phyloP scores from a whole-genome alignment of 2,329 filamentous ascomycete species.

The Curvularia sp. region DNA sequence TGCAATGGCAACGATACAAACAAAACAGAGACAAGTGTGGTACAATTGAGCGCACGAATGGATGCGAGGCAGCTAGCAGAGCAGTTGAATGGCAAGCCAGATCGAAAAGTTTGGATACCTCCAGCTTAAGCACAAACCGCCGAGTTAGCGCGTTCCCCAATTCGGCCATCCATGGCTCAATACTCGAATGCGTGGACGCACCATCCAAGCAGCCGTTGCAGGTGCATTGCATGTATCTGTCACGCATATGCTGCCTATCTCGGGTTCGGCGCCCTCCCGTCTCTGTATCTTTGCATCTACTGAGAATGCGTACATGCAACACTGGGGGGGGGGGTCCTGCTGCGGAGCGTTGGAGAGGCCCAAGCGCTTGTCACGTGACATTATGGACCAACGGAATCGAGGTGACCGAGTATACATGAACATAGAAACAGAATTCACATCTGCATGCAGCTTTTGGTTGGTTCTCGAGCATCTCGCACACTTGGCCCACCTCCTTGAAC shows the following conservation, averaged over 20 bases:
- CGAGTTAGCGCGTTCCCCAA: slow-evolving; percentile 21
- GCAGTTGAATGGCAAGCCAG: slow-evolving; percentile 28
- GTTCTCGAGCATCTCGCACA: too few species aligned
- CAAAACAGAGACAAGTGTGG: slow-evolving; percentile 31
- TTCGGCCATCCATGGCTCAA: slow-evolving; percentile 17
- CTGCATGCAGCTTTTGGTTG: not conserved
- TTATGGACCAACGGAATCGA: not conserved
- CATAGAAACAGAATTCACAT: not conserved
- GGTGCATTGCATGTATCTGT: not conserved
- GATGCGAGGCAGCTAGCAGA: slow-evolving; percentile 17
- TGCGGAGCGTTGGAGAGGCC: not conserved
- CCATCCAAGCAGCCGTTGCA: not conserved
- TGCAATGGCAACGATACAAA: slow-evolving; percentile 44
- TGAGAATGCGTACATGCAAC: not conserved
- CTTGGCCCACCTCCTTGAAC: not conserved
- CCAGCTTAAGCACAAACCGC: slow-evolving; percentile 28
- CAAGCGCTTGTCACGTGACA: slow-evolving; percentile 12
- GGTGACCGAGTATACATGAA: not conserved
- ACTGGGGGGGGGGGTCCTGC: too few species aligned
- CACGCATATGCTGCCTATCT: not conserved
- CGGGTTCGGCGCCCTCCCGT: not conserved
- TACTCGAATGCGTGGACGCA: too few species aligned
- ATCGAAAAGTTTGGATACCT: slow-evolving; percentile 30
- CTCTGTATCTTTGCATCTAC: not conserved
- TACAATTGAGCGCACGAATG: slow-evolving; percentile 32